Conservation (phyloP, 768 basidiomycete species). For the Leccinum disarticulatum region DNA sequence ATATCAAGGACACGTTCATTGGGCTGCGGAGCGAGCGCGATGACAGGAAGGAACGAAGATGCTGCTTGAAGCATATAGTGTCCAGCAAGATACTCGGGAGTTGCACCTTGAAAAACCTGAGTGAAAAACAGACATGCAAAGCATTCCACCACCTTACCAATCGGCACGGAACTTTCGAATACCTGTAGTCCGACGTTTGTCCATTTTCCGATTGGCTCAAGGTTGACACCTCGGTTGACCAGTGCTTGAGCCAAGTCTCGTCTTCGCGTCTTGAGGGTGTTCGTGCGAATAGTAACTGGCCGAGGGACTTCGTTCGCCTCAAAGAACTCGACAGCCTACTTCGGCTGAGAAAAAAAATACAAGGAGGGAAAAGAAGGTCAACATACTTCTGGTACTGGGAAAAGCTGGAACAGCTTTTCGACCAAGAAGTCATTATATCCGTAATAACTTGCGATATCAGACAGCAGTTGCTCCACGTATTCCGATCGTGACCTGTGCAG, state of each 20-base stretch:
- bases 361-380: background rate
- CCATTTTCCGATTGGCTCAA: slow-evolving; percentile 99
- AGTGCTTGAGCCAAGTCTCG: slow-evolving; percentile 92
- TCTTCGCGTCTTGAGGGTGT: slow-evolving; percentile 90
- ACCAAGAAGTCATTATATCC: slow-evolving; percentile 96
- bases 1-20: slow-evolving; percentile 95
- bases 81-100: slow-evolving; percentile 97
- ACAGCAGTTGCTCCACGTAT: slow-evolving; percentile 82
- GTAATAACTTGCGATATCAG: slow-evolving; percentile 93
- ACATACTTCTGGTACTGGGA: slow-evolving; percentile 86
- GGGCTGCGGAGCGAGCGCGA: slow-evolving; percentile 89
- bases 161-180: slow-evolving; percentile 93
- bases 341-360: slow-evolving; percentile 3
- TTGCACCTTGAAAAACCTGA: slow-evolving; percentile 59
- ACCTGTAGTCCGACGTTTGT: slow-evolving; percentile 98
- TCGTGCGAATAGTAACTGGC: slow-evolving; percentile 97
- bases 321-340: slow-evolving; percentile 94
- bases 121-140: background rate
- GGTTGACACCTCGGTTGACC: slow-evolving; percentile 93
- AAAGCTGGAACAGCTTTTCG: slow-evolving; percentile 92
- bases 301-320: slow-evolving; percentile 95
- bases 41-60: slow-evolving; percentile 98
- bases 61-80: slow-evolving; percentile 99
- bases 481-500: slow-evolving; percentile 76
- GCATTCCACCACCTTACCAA: slow-evolving; percentile 51